Evolutionary conservation across 768 basidiomycete species (phyloP).

Genomic region (Boletus rubescentipes): DNA sequence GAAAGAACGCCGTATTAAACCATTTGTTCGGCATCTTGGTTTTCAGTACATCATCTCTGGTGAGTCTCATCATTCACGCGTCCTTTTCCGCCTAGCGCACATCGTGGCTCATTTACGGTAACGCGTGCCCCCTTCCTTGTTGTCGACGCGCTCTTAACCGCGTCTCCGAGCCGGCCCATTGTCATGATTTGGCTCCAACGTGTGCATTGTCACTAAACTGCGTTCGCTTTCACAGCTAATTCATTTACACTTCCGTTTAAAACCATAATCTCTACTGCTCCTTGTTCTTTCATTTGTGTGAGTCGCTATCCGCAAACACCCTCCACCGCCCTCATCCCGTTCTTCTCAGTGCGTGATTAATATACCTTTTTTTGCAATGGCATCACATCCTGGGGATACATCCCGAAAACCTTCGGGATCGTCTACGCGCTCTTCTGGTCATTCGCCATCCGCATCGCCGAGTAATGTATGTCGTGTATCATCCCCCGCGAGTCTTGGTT

Average conservation of each 20-base stretch:
- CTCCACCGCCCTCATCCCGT: slow-evolving; percentile 16
- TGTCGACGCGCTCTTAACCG: slow-evolving; percentile 32
- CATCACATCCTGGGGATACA: slow-evolving; percentile 39
- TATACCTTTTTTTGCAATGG: slow-evolving; percentile 28
- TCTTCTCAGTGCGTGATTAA: slow-evolving; percentile 31
- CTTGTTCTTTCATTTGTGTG: slow-evolving; percentile 29
- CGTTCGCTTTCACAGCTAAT: slow-evolving; percentile 34
- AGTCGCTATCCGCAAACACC: slow-evolving; percentile 16
- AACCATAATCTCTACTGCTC: slow-evolving; percentile 33
- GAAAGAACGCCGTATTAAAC: slow-evolving; percentile 17
- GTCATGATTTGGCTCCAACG: slow-evolving; percentile 19
- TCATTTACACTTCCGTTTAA: slow-evolving; percentile 33
- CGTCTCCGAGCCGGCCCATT: slow-evolving; percentile 30
- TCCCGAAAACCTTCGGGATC: slow-evolving; percentile 70
- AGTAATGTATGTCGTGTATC: slow-evolving; percentile 46
- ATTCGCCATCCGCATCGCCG: slow-evolving; percentile 62
- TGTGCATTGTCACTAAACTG: slow-evolving; percentile 24
- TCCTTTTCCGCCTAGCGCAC: slow-evolving; percentile 23
- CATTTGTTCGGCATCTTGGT: slow-evolving; percentile 22
- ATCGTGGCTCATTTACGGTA: slow-evolving; percentile 37
- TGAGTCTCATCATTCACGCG: slow-evolving; percentile 34
- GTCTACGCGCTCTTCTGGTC: slow-evolving; percentile 61
- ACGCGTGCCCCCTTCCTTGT: slow-evolving; percentile 19
- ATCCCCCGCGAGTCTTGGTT: neutral
- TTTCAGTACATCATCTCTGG: slow-evolving; percentile 33